phyloP scores from a whole-genome alignment of 2,329 filamentous ascomycete species.

The Talaromyces albobiverticillius region DNA sequence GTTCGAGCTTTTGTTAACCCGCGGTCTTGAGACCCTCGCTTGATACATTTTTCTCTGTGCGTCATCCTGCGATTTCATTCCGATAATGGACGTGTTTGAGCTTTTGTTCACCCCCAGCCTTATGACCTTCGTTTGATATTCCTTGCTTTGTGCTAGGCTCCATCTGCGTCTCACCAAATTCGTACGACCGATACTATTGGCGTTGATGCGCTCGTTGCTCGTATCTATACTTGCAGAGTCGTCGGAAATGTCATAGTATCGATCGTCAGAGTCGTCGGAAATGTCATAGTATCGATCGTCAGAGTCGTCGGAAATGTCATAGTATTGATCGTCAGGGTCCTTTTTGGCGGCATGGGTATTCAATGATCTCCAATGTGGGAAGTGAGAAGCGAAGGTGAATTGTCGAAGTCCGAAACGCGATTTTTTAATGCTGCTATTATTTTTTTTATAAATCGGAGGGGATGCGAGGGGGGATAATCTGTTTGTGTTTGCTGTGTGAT shows the following conservation, averaged over 20 bases:
- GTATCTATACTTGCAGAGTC: too few relatives aligned
- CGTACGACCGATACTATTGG: too few relatives aligned
- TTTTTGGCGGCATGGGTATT: constrained; percentile 4
- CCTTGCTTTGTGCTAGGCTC: neutral
- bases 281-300: neutral
- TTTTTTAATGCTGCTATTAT: neutral
- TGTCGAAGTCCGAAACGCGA: neutral
- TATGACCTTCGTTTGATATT: neutral
- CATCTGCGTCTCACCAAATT: neutral
- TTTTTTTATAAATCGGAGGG: neutral
- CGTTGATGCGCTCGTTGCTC: neutral
- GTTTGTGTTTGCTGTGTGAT: neutral
- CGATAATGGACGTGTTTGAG: neutral
- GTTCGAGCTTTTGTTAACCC: constrained; percentile 1
- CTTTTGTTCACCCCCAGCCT: neutral
- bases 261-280: neutral
- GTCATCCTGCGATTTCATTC: neutral
- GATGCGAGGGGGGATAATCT: neutral
- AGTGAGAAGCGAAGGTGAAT: neutral
- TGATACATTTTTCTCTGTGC: too few relatives aligned
- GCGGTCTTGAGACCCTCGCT: too few relatives aligned
- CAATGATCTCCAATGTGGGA: constrained; percentile 6
- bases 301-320: neutral
- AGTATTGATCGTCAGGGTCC: neutral
- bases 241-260: neutral